Evolutionary conservation across 306 rosid genomes (phyloP), one percentile per base, ranked within the genome.

Genomic region (Ammopiptanthus mongolicus): DNA sequence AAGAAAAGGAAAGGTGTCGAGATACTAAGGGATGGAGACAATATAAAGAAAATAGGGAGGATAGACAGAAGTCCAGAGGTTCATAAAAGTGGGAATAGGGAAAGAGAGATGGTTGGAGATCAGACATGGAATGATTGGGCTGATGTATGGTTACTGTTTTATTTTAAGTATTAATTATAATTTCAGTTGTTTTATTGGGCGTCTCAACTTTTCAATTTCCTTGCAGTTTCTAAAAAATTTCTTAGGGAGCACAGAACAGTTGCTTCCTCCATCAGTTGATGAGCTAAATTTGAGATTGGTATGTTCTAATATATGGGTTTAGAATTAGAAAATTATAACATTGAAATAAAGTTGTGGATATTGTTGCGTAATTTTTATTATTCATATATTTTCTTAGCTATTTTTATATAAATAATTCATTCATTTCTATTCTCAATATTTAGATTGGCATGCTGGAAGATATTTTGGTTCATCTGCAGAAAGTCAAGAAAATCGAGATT

Each of bases 361-460:
- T 25, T 42, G 71, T 42, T 29, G 67, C 29, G 31, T 81, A 25
- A 37, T 7, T 22, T 70, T 77, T 31, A 50, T 59, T 66, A 8
- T 39, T 64, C 13, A 48, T 10, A 13, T 18, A 41, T 74, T 83
- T 7, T 59, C 48, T 10, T 39, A 37, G 69, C 25, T 65, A 73
- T 57, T 57, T 46, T 57, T 46, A 17, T 51, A 25, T 65, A 50
- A 73, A 6, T 47, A 18, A 46, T 23, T 64, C 10, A 34, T 14
- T 55, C 41, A 6, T 19, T 42, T 48, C 67, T 59, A 65, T 65
- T 48, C 57, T 78, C 69, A 34, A 69, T 79, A 36, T 81, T 44
- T 69, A 96, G 99, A 86, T 96, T 70, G 82, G 81, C 65, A 78
- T 21, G 76, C 79, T 96, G 73, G 97, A 89, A 80, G 98, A 90